Conservation (phyloP, 2,329 filamentous ascomycete genomes). For the Escovopsis sp. region DNA sequence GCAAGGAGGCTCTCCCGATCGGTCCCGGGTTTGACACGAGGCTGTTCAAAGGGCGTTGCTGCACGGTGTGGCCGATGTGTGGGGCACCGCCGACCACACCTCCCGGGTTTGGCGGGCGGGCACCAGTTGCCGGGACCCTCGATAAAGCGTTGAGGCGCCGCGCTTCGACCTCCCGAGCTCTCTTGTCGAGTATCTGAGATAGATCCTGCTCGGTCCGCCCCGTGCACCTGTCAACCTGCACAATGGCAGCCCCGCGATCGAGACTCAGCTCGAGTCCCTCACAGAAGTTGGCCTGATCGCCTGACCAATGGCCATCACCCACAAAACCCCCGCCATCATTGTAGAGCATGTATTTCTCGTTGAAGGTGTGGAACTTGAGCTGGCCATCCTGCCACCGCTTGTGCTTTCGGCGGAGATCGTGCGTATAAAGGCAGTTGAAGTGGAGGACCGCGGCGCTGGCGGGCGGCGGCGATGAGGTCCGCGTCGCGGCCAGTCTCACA, state of each 20-base stretch:
- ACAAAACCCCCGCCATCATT: conserved; percentile 68
- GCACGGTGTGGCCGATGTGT: not conserved
- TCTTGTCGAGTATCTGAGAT: conserved; percentile 58
- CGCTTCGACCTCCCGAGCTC: conserved; percentile 39
- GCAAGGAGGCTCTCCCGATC: conserved; percentile 19
- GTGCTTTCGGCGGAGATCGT: conserved; percentile 71
- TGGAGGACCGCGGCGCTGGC: conserved; percentile 60
- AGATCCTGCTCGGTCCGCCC: conserved; percentile 65
- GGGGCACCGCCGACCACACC: no score
- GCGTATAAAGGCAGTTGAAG: conserved; percentile 74
- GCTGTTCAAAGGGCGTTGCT: conserved; percentile 24
- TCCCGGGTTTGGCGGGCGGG: conserved; percentile 2
- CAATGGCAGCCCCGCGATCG: conserved; percentile 59
- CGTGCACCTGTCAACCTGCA: conserved; percentile 67
- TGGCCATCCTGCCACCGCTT: conserved; percentile 91
- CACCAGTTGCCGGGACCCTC: conserved; percentile 15
- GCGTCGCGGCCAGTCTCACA: conserved; percentile 3
- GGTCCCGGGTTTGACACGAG: conserved; percentile 17
- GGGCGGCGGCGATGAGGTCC: conserved; percentile 2
- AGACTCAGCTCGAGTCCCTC: conserved; percentile 74
- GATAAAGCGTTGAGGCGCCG: conserved; percentile 30
- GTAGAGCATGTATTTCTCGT: conserved; percentile 81
- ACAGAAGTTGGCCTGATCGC: conserved; percentile 36
- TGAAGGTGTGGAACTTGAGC: conserved; percentile 80
- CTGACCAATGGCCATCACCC: conserved; percentile 71